Conservation (phyloP, 495 filamentous ascomycete species). For the Neurospora sp. region DNA sequence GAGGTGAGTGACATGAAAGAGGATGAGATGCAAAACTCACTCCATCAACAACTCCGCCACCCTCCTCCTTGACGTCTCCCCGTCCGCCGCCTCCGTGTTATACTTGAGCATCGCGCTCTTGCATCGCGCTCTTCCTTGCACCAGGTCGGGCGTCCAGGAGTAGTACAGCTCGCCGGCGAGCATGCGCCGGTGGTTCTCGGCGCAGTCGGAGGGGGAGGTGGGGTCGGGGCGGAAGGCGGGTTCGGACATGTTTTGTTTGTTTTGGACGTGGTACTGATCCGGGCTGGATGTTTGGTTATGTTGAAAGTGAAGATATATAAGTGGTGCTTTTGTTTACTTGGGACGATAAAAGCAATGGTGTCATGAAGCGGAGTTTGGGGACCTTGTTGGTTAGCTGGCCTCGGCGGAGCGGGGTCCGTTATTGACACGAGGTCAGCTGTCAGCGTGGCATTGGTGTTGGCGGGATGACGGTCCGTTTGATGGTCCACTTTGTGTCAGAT, state of each 20-base stretch:
- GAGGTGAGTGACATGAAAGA: background rate
- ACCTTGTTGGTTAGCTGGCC: background rate
- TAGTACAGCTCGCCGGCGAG: constrained; percentile 42
- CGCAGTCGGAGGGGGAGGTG: constrained; percentile 5
- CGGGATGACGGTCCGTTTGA: background rate
- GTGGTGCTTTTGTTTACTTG: background rate
- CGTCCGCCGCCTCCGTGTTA: constrained; percentile 39
- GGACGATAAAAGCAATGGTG: background rate
- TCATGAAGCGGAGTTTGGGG: background rate
- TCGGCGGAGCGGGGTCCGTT: background rate
- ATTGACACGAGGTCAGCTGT: background rate
- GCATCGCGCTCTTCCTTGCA: constrained; percentile 48
- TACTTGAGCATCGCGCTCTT: constrained; percentile 47
- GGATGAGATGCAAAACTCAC: constrained; percentile 36
- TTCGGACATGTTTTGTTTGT: background rate
- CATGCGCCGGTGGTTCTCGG: constrained; percentile 39
- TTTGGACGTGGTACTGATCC: background rate
- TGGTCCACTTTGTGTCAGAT: background rate
- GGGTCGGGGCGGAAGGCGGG: background rate
- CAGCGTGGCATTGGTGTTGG: background rate
- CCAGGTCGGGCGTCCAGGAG: constrained; percentile 36
- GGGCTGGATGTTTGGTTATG: background rate
- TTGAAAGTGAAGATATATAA: too few relatives aligned
- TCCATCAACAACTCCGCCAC: constrained; percentile 62
- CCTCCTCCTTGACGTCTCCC: constrained; percentile 45